phyloP scores from a whole-genome alignment of 2,329 filamentous ascomycete genomes.

The Pestalotiopsis sp. region DNA sequence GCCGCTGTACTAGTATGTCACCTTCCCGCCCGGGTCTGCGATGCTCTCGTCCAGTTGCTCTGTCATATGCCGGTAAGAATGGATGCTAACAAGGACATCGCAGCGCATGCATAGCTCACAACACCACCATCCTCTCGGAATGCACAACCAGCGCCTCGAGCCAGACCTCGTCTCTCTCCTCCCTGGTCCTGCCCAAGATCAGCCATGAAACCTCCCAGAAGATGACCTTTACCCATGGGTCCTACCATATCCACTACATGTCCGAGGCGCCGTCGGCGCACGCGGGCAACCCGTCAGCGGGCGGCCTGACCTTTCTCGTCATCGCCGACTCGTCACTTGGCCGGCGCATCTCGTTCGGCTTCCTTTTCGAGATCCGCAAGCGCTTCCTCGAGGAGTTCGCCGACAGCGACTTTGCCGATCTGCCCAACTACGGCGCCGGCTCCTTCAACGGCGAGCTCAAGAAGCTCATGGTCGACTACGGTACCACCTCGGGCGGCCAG shows the following conservation, averaged over 20 bases:
- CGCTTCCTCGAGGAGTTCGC: conserved; percentile 78
- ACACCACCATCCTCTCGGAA: conserved; percentile 90
- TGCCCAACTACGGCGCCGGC: conserved; percentile 89
- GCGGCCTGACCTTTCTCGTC: conserved; percentile 89
- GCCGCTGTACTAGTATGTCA: conserved; percentile 72
- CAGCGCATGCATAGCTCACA: conserved; percentile 92
- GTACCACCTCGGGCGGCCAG: conserved; percentile 73
- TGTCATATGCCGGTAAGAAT: conserved; percentile 9
- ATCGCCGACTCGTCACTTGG: conserved; percentile 81
- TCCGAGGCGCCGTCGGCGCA: conserved; percentile 77
- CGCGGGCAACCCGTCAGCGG: conserved; percentile 61
- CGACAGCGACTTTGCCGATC: conserved; percentile 67
- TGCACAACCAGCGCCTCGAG: conserved; percentile 86
- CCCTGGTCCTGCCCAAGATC: conserved; percentile 95
- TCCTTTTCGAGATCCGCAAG: conserved; percentile 86
- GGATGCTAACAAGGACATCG: conserved; percentile 19
- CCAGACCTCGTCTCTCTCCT: conserved; percentile 84
- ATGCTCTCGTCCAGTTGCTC: conserved; percentile 8
- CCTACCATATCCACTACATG: conserved; percentile 95
- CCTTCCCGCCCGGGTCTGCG: conserved; percentile 12
- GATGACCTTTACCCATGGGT: conserved; percentile 90
- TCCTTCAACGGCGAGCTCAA: conserved; percentile 83
- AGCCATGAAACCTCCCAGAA: conserved; percentile 79
- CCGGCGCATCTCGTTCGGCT: conserved; percentile 89
- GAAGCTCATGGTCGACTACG: conserved; percentile 80